Conservation (phyloP, 441 rosid species). For the Melastoma candidum region DNA sequence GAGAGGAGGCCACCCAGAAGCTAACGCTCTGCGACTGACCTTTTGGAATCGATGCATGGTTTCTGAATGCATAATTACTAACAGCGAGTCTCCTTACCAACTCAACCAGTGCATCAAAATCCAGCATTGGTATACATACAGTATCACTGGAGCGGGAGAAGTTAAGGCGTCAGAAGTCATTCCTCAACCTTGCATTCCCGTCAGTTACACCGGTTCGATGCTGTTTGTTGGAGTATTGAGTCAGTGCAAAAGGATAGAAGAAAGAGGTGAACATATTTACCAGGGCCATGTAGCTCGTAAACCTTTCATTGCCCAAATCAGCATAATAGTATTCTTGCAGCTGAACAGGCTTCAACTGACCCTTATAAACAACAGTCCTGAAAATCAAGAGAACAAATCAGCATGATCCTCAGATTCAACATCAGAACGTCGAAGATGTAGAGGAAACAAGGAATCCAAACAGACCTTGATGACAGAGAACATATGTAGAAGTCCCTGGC, state of each 20-base stretch:
- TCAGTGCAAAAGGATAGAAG: constrained; percentile 72
- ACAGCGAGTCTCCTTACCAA: constrained; percentile 78
- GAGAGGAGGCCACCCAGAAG: constrained; percentile 37
- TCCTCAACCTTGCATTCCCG: constrained; percentile 99
- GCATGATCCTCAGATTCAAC: no score
- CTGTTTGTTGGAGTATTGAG: constrained; percentile 84
- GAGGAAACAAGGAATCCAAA: no score
- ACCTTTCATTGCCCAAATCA: constrained; percentile 99
- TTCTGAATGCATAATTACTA: constrained; percentile 74
- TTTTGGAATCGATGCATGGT: constrained; percentile 19
- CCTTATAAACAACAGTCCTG: no score
- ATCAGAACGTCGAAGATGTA: no score
- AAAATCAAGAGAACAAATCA: no score
- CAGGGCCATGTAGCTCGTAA: constrained; percentile 99
- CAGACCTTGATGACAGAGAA: constrained; percentile 76
- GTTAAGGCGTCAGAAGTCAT: constrained; percentile 99
- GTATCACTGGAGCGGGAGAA: constrained; percentile 94
- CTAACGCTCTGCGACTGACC: constrained; percentile 49
- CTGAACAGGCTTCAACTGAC: constrained; percentile 58
- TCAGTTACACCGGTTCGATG: constrained; percentile 32
- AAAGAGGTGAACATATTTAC: constrained; percentile 88
- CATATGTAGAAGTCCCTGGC: constrained; percentile 91
- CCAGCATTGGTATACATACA: constrained; percentile 74
- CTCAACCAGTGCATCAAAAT: constrained; percentile 71
- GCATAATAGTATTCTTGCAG: constrained; percentile 81